Conservation (phyloP, 345 rosid genomes). For the Cardamine resedifolia region DNA sequence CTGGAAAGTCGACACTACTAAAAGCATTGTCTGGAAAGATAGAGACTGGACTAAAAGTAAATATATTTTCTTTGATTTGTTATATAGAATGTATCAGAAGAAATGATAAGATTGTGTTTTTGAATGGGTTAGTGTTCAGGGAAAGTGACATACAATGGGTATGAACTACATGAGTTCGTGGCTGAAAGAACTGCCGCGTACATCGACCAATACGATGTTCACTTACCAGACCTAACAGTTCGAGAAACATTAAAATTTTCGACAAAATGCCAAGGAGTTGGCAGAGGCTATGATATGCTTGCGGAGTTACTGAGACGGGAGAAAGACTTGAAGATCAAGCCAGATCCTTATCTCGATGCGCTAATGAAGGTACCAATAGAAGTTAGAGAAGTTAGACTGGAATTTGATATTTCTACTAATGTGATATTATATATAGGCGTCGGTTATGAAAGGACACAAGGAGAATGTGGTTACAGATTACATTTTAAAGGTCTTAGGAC, state of each 20-base stretch:
- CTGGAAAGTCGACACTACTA: constrained; percentile 80
- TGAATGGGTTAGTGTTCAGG: constrained; percentile 48
- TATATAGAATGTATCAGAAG: neutral
- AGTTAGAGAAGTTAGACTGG: neutral
- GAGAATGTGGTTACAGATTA: constrained; percentile 59
- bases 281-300: constrained; percentile 66
- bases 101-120: neutral
- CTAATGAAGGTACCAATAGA: constrained; percentile 72
- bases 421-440: constrained; percentile 43
- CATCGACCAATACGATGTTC: constrained; percentile 68
- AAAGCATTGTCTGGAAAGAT: constrained; percentile 67
- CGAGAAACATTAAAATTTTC: constrained; percentile 80
- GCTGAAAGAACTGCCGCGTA: constrained; percentile 71
- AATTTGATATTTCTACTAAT: neutral
- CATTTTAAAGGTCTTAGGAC: constrained; percentile 60
- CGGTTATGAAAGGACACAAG: constrained; percentile 49
- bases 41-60: constrained; percentile 41
- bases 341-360: constrained; percentile 75
- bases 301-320: constrained; percentile 77
- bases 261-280: constrained; percentile 77
- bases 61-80: constrained; percentile 4
- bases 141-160: constrained; percentile 59
- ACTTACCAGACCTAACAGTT: constrained; percentile 62
- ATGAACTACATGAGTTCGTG: constrained; percentile 55
- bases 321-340: constrained; percentile 66